A percentile compares a stretch with the other conserved stretches of the same genome.
Evolutionary conservation across 106 monocot species (phyloP).

Genomic region (Apostasia ramifera): DNA sequence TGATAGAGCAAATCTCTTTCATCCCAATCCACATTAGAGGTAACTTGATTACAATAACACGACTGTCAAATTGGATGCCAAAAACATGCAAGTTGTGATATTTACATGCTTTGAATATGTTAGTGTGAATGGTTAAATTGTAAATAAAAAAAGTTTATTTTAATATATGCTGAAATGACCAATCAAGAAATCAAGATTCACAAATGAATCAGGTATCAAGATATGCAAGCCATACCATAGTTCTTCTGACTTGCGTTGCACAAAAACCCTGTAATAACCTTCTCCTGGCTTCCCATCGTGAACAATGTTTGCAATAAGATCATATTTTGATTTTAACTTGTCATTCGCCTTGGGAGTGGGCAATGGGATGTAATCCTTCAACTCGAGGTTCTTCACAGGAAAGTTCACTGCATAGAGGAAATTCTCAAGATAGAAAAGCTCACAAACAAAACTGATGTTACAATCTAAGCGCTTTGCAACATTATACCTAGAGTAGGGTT

Average conservation of each 20-base stretch:
- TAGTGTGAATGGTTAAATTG: too few relatives aligned
- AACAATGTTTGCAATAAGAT: slow-evolving; percentile 96
- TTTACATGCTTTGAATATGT: too few relatives aligned
- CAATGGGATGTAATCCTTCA: slow-evolving; percentile 96
- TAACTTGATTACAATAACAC: too few relatives aligned
- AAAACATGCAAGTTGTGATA: too few relatives aligned
- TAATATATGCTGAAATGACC: not conserved
- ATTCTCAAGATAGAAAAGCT: not conserved
- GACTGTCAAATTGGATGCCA: too few relatives aligned
- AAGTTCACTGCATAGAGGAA: slow-evolving; percentile 64
- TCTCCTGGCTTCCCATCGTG: slow-evolving; percentile 99
- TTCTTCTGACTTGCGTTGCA: slow-evolving; percentile 84
- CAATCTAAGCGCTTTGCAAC: not conserved
- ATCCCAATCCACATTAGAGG: too few relatives aligned
- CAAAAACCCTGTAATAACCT: slow-evolving; percentile 90
- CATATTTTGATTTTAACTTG: slow-evolving; percentile 85
- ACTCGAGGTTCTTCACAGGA: slow-evolving; percentile 97
- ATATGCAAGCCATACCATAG: slow-evolving; percentile 38
- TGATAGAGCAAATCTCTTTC: too few relatives aligned
- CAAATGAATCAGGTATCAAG: slow-evolving; percentile 5
- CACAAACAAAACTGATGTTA: too few relatives aligned
- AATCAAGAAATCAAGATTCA: not conserved
- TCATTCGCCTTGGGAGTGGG: slow-evolving; percentile 52
- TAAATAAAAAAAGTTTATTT: too few relatives aligned
- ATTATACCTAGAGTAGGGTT: slow-evolving; percentile 89